Base-by-base conservation (phyloP, 345 rosid species). In the Lenwebbia sp. region DNA sequence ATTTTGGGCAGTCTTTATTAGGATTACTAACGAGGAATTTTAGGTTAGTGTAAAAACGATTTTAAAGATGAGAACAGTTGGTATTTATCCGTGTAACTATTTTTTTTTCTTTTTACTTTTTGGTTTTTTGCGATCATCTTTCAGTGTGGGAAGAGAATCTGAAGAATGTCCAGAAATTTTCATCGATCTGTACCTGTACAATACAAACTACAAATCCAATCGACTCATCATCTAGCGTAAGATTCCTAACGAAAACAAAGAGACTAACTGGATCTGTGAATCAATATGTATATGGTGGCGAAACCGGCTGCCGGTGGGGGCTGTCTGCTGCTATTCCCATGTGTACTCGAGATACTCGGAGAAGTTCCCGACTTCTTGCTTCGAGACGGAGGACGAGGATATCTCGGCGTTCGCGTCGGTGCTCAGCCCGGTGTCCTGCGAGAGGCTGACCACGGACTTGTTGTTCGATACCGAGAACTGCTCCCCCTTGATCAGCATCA, bases 371-470 rank as follows among this genome's bases (percentile, higher is more conserved):
- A 87, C 57, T 13, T 88, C 92, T 44, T 88, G 91, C 88, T 89
- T 89, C 15, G 94, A 90, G 3, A 87, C 85, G 25, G 87, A 89
- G 0, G 94, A 92, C 10, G 95, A 70, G 33, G 87, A 90, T 76
- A 90, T 92, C 89, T 93, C 95, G 2, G 92, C 87, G 91, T 91
- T 94, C 65, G 91, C 82, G 83, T 93, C 95, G 17, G 94, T 85
- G 89, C 96, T 92, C 15, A 91, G 90, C 54, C 94, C 93, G 14
- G 94, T 94, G 49, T 94, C 95, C 74, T 91, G 95, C 14, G 96
- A 92, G 7, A 62, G 91, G 83, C 92, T 93, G 62, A 92, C 86
- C 92, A 94, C 62, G 0, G 96, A 91, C 54, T 11, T 83, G 47
- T 83, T 83, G 58, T 82, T 54, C 26, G 37, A 53, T 54, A n/a